Percentiles rank a stretch among this genome's conserved stretches.
Conservation (phyloP, 2,329 filamentous ascomycete species). For the Ophiocordyceps camponoti-floridani region DNA sequence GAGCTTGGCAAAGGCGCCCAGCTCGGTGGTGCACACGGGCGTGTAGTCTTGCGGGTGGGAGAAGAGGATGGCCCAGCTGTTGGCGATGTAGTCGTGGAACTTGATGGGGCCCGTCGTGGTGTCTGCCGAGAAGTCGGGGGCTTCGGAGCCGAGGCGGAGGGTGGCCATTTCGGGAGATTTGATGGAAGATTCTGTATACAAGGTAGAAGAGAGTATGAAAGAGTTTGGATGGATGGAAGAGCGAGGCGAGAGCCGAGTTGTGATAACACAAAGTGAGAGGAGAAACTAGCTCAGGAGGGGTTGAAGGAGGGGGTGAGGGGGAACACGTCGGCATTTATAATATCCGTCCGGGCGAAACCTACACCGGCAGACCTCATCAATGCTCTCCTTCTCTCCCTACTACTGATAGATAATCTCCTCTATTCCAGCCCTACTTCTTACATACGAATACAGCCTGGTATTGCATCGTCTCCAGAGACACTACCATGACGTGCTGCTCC, state of each 20-base stretch:
- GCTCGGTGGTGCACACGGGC: slow-evolving; percentile 88
- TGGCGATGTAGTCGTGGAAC: slow-evolving; percentile 66
- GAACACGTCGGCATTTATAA: neutral
- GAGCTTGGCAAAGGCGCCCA: slow-evolving; percentile 81
- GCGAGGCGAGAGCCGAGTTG: no score
- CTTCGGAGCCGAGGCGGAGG: slow-evolving; percentile 46
- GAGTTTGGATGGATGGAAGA: neutral
- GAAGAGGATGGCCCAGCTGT: slow-evolving; percentile 70
- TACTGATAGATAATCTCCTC: no score
- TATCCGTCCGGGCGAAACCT: no score
- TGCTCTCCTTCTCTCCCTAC: no score
- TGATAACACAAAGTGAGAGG: neutral
- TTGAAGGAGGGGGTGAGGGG: neutral
- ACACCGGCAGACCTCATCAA: no score
- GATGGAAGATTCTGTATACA: neutral
- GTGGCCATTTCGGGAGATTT: slow-evolving; percentile 10
- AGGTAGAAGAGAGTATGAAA: no score
- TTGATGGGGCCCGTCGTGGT: slow-evolving; percentile 63
- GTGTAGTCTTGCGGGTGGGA: slow-evolving; percentile 84
- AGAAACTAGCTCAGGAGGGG: neutral
- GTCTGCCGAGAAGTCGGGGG: slow-evolving; percentile 71
- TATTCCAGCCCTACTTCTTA: no score
- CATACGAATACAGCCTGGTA: no score
- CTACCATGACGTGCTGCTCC: slow-evolving; percentile 7
- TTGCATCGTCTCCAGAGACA: no score